Evolutionary conservation across 2,329 filamentous ascomycete genomes (phyloP).

Genomic region (Aspergillus caelatus): DNA sequence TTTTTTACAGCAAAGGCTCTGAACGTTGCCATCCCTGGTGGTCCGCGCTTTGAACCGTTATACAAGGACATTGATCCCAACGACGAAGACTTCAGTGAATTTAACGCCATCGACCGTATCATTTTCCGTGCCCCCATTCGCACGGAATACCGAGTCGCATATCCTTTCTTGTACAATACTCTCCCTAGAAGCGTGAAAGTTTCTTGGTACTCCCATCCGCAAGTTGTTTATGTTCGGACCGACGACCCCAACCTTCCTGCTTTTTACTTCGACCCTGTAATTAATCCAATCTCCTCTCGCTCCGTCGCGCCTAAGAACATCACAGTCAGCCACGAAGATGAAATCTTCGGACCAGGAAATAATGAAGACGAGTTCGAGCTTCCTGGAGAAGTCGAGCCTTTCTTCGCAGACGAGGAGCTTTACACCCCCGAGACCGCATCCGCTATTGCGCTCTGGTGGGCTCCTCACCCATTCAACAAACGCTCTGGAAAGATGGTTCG

Average conservation of each 20-base stretch:
- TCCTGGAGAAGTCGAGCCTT: constrained; percentile 78
- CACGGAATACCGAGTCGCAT: constrained; percentile 93
- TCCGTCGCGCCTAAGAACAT: constrained; percentile 93
- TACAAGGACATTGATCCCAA: constrained; percentile 99
- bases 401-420: constrained; percentile 84
- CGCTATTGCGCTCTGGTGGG: constrained; percentile 97
- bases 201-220: constrained; percentile 91
- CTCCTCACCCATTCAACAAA: constrained; percentile 92
- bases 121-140: constrained; percentile 95
- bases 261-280: constrained; percentile 96
- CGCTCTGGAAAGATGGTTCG: constrained; percentile 94
- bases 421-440: constrained; percentile 87
- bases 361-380: constrained; percentile 84
- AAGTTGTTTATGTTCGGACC: constrained; percentile 84
- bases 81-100: constrained; percentile 98
- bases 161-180: constrained; percentile 94
- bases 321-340: constrained; percentile 88
- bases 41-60: constrained; percentile 91
- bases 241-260: constrained; percentile 89
- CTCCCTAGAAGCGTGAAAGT: constrained; percentile 91
- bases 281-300: constrained; percentile 95
- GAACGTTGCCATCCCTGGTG: constrained; percentile 96
- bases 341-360: constrained; percentile 81
- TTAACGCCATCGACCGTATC: constrained; percentile 98
- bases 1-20: constrained; percentile 95